Base-by-base conservation (phyloP, 805 yeast species). In the Pichia californica region DNA sequence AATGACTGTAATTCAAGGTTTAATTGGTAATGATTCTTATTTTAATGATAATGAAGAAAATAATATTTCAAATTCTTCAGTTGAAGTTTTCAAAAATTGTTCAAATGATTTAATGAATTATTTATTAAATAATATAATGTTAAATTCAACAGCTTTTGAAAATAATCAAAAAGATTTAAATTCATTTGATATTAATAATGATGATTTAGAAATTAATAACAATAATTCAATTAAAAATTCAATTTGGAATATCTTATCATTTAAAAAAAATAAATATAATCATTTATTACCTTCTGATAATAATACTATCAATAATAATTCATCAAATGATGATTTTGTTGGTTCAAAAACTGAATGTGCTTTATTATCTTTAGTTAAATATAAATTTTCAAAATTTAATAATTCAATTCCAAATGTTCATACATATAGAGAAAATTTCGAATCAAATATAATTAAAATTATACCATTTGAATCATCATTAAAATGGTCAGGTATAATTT, bases 291-390 rank as follows among this genome's bases (percentile, higher is more conserved):
- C 40, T n/a, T 31, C 31, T 15, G 14, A 25, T 7, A 23, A 40
- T 20, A 18, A 23, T 27, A 15, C 26, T n/a, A 21, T 11, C 13
- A 16, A 28, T 21, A 19, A 20, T 28, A 20, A n/a, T n/a, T 28
- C 18, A 15, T 15, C 8, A n/a, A 23, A 23, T 7, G 47, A 44
- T 36, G 44, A 43, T 15, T 88, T 75, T 55, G 68, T 88, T 38
- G 99, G 99, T 7, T 86, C 94, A 45, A 93, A 93, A 62, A 94
- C 99, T 4, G 99, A 93, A 63, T 79, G 89, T 28, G 97, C 99
- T 0, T 63, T 93, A 44, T 69, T 93, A 31, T 68, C 78, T 13
- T 67, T 88, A 48, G 91, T 93, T 2, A 69, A 73, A 33, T 69
- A 73, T 36, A 69, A 73, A 36, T 70, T 88, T 47, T 71, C 72